phyloP scores from a whole-genome alignment of 1,284 basidiomycete species.

The Ganoderma lucidum region DNA sequence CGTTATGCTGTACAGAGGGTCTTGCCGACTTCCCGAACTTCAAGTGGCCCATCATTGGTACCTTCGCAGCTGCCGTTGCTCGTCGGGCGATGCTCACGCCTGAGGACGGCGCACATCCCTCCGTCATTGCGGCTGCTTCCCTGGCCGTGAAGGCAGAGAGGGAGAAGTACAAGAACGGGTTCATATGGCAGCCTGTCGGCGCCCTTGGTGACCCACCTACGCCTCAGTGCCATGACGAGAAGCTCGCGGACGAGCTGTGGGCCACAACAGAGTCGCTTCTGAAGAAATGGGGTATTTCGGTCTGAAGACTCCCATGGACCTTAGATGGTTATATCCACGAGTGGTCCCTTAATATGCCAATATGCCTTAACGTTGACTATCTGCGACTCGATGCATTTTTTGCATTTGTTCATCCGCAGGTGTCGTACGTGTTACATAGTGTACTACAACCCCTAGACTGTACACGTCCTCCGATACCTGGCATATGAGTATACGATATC shows the following conservation, averaged over 20 bases:
- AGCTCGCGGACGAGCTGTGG: conserved; percentile 56
- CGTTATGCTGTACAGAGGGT: not conserved
- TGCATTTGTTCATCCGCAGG: not conserved
- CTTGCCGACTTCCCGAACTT: not conserved
- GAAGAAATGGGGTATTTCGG: conserved; percentile 28
- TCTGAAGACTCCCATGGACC: not conserved
- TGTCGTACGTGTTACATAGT: not conserved
- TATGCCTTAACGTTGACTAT: not conserved
- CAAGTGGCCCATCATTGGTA: conserved; percentile 21
- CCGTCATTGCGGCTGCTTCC: conserved; percentile 57
- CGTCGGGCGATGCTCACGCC: conserved; percentile 26
- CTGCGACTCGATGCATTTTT: not conserved
- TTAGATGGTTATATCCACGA: not conserved
- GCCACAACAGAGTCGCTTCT: conserved; percentile 48
- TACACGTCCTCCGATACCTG: not conserved
- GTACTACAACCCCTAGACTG: not conserved
- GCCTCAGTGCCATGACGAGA: conserved; percentile 43
- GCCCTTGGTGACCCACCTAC: conserved; percentile 41
- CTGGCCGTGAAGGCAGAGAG: conserved; percentile 43
- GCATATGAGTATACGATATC: not conserved
- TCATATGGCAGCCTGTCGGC: conserved; percentile 49
- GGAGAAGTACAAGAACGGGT: conserved; percentile 55
- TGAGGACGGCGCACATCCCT: conserved; percentile 48
- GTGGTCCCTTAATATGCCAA: not conserved
- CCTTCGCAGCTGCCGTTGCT: conserved; percentile 26